phyloP scores from a whole-genome alignment of 768 basidiomycete species.

The Podaxis sp. region DNA sequence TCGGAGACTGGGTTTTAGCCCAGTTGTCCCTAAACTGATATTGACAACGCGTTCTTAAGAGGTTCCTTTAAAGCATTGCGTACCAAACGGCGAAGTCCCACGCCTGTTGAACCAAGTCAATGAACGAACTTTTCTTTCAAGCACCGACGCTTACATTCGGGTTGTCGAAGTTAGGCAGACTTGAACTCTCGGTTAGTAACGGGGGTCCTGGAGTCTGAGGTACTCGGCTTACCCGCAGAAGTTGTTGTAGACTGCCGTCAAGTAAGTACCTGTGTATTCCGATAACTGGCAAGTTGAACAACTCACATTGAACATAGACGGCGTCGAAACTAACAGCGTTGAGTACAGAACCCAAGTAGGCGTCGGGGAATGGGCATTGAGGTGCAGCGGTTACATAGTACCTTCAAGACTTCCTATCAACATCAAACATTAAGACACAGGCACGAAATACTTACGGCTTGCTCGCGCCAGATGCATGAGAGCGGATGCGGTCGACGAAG shows the following conservation, averaged over 20 bases:
- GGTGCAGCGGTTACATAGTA: conserved; percentile 55
- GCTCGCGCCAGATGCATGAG: conserved; percentile 38
- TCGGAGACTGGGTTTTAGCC: conserved; percentile 50
- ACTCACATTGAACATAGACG: conserved; percentile 50
- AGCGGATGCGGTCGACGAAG: conserved; percentile 42
- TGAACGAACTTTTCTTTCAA: not conserved
- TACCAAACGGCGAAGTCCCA: conserved; percentile 49
- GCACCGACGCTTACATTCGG: conserved; percentile 27
- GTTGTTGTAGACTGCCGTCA: conserved; percentile 36
- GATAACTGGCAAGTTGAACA: not conserved
- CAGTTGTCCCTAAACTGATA: conserved; percentile 41
- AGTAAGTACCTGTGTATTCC: not conserved
- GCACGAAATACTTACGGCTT: conserved; percentile 34
- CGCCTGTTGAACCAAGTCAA: conserved; percentile 19
- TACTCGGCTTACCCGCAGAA: conserved; percentile 29
- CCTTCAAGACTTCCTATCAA: conserved; percentile 20
- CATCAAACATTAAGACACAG: not conserved
- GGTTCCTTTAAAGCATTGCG: not conserved
- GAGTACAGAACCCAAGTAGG: conserved; percentile 45
- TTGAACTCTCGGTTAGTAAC: conserved; percentile 4
- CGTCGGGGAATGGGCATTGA: conserved; percentile 61
- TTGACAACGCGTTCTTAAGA: not conserved
- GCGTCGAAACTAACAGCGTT: conserved; percentile 61
- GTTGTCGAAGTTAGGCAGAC: conserved; percentile 36
- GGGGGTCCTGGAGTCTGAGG: not conserved